Conservation (phyloP, 805 yeast species). For the Metschnikowia rubicola region DNA sequence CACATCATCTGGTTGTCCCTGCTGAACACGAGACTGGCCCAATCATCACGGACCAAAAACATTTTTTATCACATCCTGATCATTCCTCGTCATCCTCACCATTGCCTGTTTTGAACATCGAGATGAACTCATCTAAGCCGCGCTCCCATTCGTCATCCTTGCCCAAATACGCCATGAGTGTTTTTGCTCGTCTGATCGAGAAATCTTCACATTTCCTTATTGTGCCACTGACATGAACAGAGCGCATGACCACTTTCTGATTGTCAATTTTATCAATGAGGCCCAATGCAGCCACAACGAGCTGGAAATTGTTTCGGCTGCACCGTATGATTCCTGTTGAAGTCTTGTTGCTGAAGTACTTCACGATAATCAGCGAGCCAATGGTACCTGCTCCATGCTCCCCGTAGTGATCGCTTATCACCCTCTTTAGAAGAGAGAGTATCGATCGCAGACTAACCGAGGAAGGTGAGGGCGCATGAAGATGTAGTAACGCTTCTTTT, state of each 20-base stretch:
- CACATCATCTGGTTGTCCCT: too few species aligned
- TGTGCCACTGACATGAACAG: conserved; percentile 78
- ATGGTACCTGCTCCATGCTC: conserved; percentile 70
- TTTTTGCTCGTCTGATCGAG: conserved; percentile 50
- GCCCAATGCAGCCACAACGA: conserved; percentile 65
- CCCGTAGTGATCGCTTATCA: conserved; percentile 67
- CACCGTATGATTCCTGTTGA: conserved; percentile 83
- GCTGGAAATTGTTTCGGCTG: conserved; percentile 57
- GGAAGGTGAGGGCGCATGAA: conserved; percentile 51
- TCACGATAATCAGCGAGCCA: conserved; percentile 57
- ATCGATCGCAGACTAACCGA: conserved; percentile 49
- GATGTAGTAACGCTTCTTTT: conserved; percentile 38
- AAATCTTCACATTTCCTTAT: conserved; percentile 77
- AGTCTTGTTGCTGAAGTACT: conserved; percentile 78
- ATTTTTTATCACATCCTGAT: too few species aligned
- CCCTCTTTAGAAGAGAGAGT: conserved; percentile 49
- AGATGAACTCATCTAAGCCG: conserved; percentile 12
- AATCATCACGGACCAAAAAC: too few species aligned
- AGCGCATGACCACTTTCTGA: conserved; percentile 50
- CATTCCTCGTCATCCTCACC: conserved; percentile 3
- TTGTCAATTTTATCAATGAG: conserved; percentile 51
- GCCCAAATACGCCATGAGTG: conserved; percentile 26
- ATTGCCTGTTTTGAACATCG: conserved; percentile 11
- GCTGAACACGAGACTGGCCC: too few species aligned
- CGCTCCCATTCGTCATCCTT: conserved; percentile 9